Evolutionary conservation across 768 basidiomycete species (phyloP), one percentile per base, ranked within the genome.

Genomic region (Rhizopogon vulgaris): DNA sequence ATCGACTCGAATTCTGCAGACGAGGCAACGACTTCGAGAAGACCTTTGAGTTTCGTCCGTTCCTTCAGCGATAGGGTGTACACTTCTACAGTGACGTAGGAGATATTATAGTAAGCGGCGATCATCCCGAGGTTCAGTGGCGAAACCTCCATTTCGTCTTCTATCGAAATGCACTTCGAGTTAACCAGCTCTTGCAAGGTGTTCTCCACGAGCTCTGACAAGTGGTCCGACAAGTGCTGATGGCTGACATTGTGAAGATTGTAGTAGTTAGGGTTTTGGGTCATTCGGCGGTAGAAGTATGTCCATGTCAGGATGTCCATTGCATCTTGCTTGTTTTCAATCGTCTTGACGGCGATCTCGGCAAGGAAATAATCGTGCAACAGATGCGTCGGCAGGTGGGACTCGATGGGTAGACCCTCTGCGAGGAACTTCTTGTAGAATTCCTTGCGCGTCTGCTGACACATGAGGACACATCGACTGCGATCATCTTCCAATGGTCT

Each of bases 301-400:
- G 94, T 94, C 96, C 96, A 99, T 0, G 96, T 99, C 61, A 96
- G 74, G 65, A 96, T 96, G 69, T 99, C 95, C 87, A 93, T 89
- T 0, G 90, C 90, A 65, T 96, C 92, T 69, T 99, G 95, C 74
- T 99, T 99, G 70, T 97, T 98, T 72, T 98, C 94, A 52, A 98
- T 97, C 11, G 94, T 98, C 73, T 94, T 95, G 38, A 97, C 94
- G 8, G 94, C 94, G 57, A 98, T 96, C 69, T 98, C 96, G 0
- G 95, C 93, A 47, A 97, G 78, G 82, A 98, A 97, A 68, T 96
- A 96, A 64, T 98, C 96, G 61, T 97, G 95, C 1, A 99, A 72
- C 52, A 88, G 73, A 65, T 93, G 87, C 0, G 90, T 92, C 1
- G 94, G 85, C 3, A 98, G 72, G 66, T 95, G 93, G 0, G 91